Evolutionary conservation across 176 grass and related monocot species (phyloP), one percentile per base, ranked within the genome.

Genomic region (Musa beccarii): DNA sequence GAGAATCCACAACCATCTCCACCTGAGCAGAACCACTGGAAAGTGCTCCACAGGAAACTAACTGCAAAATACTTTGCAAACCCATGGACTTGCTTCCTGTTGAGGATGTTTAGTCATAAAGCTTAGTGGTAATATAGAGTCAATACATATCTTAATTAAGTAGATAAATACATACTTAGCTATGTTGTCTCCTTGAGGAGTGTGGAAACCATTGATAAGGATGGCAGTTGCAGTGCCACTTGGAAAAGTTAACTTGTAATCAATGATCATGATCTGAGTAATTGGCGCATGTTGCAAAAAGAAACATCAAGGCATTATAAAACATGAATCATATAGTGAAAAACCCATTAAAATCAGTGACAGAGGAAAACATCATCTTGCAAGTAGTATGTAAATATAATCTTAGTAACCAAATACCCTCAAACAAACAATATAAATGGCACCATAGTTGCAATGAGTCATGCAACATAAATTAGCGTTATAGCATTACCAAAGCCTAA

Each of bases 181-280:
- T 69, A 85, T 86, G 49, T 86, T 91, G 80, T 99, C 84, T 84
- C 95, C 95, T 75, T 89, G 86, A 69, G 90, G 80, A 13, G 90
- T 94, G 81, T 99, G 95, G 65, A 99, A 99, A 11, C 90, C 90
- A 77, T 99, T 99, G 78, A 99, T 93, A 54, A 99, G 95, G 5
- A 99, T 85, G 72, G 90, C 95, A 16, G 95, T 92, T 15, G 95
- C 95, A 49, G 88, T 94, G 71, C 95, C 95, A 79, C 95, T 94
- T 82, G 95, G 95, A 87, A 94, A 99, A 2, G 90, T 85, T 52
- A 94, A 82, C 51, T 94, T 94, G 59, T 99, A 99, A 75, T 94
- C 95, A 70, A 99, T 83, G 26, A 99, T 92, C 66, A 99, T 88
- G 2, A 92, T 86, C 95, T 94, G 88, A 75, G 89, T 49, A 19